Percentiles rank a stretch among this genome's conserved stretches.
phyloP scores from a whole-genome alignment of 805 yeast genomes.

The Candida suzukii region DNA sequence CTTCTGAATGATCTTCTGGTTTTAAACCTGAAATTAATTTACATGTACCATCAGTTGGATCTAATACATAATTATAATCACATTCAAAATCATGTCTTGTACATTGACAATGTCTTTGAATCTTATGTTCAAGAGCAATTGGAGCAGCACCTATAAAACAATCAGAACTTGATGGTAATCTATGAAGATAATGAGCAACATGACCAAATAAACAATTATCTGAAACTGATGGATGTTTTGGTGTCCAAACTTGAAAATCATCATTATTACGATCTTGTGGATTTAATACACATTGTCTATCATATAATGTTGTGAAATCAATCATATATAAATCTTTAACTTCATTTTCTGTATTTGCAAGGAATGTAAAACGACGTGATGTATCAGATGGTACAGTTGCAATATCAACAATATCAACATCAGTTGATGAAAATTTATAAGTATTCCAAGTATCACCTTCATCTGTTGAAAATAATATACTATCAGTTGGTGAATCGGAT shows the following conservation, averaged over 20 bases:
- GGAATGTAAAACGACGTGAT: constrained; percentile 67
- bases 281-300: constrained; percentile 50
- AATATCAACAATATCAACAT: constrained; percentile 45
- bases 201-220: constrained; percentile 68
- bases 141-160: constrained; percentile 71
- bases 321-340: constrained; percentile 34
- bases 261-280: constrained; percentile 30
- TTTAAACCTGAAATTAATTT: constrained; percentile 66
- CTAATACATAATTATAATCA: constrained; percentile 75
- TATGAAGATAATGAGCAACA: constrained; percentile 50
- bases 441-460: constrained; percentile 75
- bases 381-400: constrained; percentile 86
- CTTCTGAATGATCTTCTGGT: constrained; percentile 56
- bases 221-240: constrained; percentile 45
- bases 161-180: constrained; percentile 45
- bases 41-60: constrained; percentile 71
- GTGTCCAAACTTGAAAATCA: constrained; percentile 62
- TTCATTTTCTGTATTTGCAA: constrained; percentile 39
- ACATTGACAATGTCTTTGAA: constrained; percentile 69
- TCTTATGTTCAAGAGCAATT: constrained; percentile 47
- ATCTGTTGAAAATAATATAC: constrained; percentile 61
- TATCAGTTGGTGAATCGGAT: constrained; percentile 48
- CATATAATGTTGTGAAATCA: constrained; percentile 48
- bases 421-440: constrained; percentile 56
- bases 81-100: constrained; percentile 87